Evolutionary conservation across 495 filamentous ascomycete genomes (phyloP), one percentile per base, ranked within the genome.

Genomic region (Xylaria bambusicola): DNA sequence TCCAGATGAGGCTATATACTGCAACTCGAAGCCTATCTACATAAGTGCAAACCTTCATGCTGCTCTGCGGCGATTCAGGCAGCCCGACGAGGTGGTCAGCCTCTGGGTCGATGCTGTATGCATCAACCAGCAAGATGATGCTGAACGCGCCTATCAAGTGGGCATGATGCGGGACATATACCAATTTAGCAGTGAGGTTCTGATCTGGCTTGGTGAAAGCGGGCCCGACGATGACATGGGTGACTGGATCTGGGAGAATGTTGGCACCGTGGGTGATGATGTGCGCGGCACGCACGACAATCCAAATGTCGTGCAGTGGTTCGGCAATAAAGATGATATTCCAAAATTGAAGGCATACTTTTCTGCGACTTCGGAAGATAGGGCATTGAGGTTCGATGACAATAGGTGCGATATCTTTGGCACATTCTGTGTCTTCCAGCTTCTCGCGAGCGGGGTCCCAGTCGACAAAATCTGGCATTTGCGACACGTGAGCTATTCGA

Each of bases 21-120:
- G 60, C 48, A 62, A 65, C 36, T 52, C 48, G 20, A 47, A 40
- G 12, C 17, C 44, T 1, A 33, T 65, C 8, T 33, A 66, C 6
- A 45, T 67, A 15, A 57, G 23, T 21, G 27, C 17, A 2, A 67
- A 67, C 27, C 52, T 67, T 12, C 45, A 62, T 21, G 23, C 40
- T 45, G 62, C 62, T 12, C 58, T 67, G 24, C 27, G 58, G n/a
- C 52, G 48, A 31, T 42, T 67, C 17, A 24, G 59, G 26, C 6
- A 15, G 1, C 20, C 45, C 1, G 15, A 58, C 24, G 52, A n/a
- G 1, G 20, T n/a, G 12, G 40, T 62, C 9, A 49, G 12, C 1
- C 12, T 66, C 8, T 68, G 66, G 66, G 53, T 66, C 13, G 66
- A 68, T 52, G 51, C 62, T 8, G 31, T 68, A 15, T 68, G 66